These are phyloP conservation scores for Aspergillus cejpii DNA, from an alignment of 2,329 filamentous ascomycete genomes.

Conservation along the genomic window DNA sequence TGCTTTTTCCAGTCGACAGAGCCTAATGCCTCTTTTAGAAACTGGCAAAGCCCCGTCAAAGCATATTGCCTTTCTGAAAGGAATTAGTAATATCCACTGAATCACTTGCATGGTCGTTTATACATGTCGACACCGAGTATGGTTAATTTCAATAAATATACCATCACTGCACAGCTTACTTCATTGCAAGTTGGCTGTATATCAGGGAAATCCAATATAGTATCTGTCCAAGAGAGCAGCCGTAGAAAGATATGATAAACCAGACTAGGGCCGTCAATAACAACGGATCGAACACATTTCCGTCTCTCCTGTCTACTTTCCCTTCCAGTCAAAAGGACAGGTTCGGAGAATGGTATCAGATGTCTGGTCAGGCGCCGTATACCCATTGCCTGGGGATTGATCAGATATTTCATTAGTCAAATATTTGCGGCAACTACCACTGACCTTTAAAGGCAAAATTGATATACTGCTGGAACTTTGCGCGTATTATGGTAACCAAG, in stretches of 20 bases:
- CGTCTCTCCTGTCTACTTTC: conserved; percentile 5
- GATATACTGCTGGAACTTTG: too few species aligned
- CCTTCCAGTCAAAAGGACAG: conserved; percentile 17
- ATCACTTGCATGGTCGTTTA: conserved; percentile 47
- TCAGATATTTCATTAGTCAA: too few species aligned
- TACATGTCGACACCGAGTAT: conserved; percentile 57
- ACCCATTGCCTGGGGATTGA: conserved; percentile 22
- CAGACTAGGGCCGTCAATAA: conserved; percentile 72
- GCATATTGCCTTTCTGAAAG: conserved; percentile 59
- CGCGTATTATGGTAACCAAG: too few species aligned
- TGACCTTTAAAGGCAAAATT: too few species aligned
- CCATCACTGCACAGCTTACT: conserved; percentile 53
- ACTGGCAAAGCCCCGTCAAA: conserved; percentile 78
- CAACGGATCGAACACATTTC: conserved; percentile 29
- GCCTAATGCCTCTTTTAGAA: conserved; percentile 57
- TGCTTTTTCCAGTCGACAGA: conserved; percentile 54
- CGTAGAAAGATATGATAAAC: conserved; percentile 65
- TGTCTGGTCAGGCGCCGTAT: conserved; percentile 32
- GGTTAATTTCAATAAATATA: conserved; percentile 58
- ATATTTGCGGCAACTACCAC: too few species aligned
- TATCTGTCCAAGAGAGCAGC: conserved; percentile 41
- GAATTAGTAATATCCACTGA: conserved; percentile 8
- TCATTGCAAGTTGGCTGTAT: conserved; percentile 56
- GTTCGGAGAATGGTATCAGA: conserved; percentile 27
- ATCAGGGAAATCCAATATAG: conserved; percentile 44